phyloP scores from a whole-genome alignment of 2,329 filamentous ascomycete species.

The Phaeosphaeria sp. region DNA sequence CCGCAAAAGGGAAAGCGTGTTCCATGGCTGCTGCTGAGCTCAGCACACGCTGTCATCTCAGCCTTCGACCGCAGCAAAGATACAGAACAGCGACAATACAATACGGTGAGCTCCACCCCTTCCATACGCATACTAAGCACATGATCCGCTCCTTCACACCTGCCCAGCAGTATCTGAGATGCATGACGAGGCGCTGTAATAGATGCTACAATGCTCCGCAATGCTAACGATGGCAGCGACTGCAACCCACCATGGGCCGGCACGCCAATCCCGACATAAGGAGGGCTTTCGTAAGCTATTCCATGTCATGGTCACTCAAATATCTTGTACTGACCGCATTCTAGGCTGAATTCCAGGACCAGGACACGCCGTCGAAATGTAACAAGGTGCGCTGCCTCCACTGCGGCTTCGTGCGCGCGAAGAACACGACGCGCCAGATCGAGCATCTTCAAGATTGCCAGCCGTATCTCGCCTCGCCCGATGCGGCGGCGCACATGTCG shows the following conservation, averaged over 20 bases:
- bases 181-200: background rate
- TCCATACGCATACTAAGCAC: background rate
- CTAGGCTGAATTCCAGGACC: slow-evolving; percentile 49
- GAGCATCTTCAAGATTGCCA: slow-evolving; percentile 58
- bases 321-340: slow-evolving; percentile 20
- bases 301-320: background rate
- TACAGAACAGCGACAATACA: slow-evolving; percentile 9
- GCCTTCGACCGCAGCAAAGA: slow-evolving; percentile 1
- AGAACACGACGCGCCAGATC: slow-evolving; percentile 60
- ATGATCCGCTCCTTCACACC: background rate
- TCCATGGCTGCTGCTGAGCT: background rate
- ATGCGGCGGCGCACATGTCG: slow-evolving; percentile 49
- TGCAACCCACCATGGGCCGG: slow-evolving; percentile 30
- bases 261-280: slow-evolving; percentile 53
- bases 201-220: background rate
- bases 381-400: slow-evolving; percentile 58
- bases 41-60: slow-evolving; percentile 2
- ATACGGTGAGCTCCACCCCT: slow-evolving; percentile 7
- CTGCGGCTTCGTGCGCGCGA: slow-evolving; percentile 58
- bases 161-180: background rate
- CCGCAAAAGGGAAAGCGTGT: background rate
- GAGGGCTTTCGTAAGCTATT: slow-evolving; percentile 27
- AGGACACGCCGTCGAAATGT: slow-evolving; percentile 54
- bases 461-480: slow-evolving; percentile 52
- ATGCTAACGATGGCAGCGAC: slow-evolving; percentile 21